phyloP scores from a whole-genome alignment of 1,139 yeast genomes.

The Suhomyces terraborum region DNA sequence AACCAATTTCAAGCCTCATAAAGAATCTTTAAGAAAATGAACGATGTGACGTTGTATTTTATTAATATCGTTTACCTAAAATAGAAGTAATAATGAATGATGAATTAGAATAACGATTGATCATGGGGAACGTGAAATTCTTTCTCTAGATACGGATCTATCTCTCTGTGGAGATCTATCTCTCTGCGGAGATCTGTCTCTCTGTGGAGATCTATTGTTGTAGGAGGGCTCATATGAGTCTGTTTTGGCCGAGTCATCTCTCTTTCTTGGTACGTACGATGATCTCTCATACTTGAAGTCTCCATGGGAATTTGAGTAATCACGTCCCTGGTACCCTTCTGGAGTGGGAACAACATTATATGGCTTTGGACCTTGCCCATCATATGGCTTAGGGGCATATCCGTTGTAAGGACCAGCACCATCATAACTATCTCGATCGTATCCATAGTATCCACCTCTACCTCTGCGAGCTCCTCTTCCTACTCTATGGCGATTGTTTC shows the following conservation, averaged over 20 bases:
- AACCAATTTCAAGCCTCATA: too few relatives aligned
- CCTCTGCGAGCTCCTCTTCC: constrained; percentile 13
- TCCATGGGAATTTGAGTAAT: constrained; percentile 1
- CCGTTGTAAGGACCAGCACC: constrained; percentile 15
- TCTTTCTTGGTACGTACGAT: constrained; percentile 20
- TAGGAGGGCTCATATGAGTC: constrained; percentile 26
- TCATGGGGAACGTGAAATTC: constrained; percentile 7
- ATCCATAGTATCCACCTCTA: constrained; percentile 11
- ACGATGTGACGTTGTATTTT: too few relatives aligned
- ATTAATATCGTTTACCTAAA: neutral
- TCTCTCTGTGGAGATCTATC: constrained; percentile 16
- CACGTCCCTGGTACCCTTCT: constrained; percentile 6
- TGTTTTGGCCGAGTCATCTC: constrained; percentile 17
- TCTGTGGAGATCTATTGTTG: constrained; percentile 11
- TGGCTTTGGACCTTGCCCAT: constrained; percentile 17
- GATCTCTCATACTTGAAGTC: constrained; percentile 20
- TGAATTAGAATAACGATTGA: neutral
- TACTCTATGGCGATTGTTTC: constrained; percentile 14
- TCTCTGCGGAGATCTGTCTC: constrained; percentile 11
- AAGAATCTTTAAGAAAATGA: too few relatives aligned
- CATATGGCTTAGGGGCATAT: constrained; percentile 18
- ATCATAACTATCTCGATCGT: constrained; percentile 10
- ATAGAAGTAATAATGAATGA: neutral
- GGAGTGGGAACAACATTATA: constrained; percentile 17
- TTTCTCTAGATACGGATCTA: constrained; percentile 18